These are phyloP conservation scores for Nemania abortiva DNA, from an alignment of 2,329 filamentous ascomycete species.

Conservation along the genomic window DNA sequence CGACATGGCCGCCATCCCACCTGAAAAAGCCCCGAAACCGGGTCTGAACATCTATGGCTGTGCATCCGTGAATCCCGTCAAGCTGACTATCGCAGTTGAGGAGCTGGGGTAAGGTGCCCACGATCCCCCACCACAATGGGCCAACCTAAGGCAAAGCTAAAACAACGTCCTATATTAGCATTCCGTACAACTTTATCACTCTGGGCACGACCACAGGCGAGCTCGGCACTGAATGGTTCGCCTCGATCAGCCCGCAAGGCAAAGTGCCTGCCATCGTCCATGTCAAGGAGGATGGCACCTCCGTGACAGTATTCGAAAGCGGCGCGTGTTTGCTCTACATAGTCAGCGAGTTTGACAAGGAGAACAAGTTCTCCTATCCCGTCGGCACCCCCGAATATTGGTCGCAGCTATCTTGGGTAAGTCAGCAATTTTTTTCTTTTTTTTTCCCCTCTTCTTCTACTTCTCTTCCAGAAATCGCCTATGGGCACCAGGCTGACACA, in stretches of 20 bases:
- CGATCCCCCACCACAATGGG: background rate
- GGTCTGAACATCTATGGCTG: too few species aligned
- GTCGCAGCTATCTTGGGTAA: constrained; percentile 46
- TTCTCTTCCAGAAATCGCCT: background rate
- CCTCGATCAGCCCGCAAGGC: constrained; percentile 46
- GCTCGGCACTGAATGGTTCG: constrained; percentile 40
- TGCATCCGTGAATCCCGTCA: too few species aligned
- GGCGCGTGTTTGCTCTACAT: constrained; percentile 46
- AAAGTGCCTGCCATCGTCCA: constrained; percentile 45
- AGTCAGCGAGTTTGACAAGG: constrained; percentile 43
- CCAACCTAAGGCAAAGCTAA: background rate
- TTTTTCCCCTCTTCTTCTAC: background rate
- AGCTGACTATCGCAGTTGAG: too few species aligned
- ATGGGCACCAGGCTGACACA: background rate
- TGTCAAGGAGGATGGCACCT: constrained; percentile 43
- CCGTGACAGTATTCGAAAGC: constrained; percentile 45
- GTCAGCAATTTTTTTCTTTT: constrained; percentile 11
- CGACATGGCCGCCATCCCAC: too few species aligned
- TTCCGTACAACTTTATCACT: constrained; percentile 42
- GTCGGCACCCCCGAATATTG: constrained; percentile 44
- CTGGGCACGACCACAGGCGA: constrained; percentile 39
- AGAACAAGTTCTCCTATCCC: constrained; percentile 43
- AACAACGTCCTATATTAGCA: constrained; percentile 13
- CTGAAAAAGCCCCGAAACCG: too few species aligned
- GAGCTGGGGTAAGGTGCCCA: too few species aligned